Base-by-base conservation (phyloP, 805 yeast genomes). In the Kodamaea hsintzibuensis region DNA sequence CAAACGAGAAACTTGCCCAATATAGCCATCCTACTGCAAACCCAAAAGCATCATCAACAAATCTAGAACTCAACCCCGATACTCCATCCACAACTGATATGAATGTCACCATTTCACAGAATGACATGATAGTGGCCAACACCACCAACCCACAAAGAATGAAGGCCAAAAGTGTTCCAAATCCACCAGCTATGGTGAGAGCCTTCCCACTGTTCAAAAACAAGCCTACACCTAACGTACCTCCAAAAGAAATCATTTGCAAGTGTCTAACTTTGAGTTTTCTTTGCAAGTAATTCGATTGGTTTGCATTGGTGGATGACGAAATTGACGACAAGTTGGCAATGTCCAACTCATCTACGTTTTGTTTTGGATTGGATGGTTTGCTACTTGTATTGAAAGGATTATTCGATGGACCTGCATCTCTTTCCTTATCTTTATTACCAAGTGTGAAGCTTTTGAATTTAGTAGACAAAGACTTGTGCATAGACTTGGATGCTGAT, bases 11-110 rank as follows among this genome's bases (percentile, higher is more conserved):
- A 52, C 89, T 83, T 14, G 86, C 64, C 82, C 90, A 89, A 66
- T 90, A 90, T 30, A 83, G 74, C 74, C 91, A 81, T 1, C 93
- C 92, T 0, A 85, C 73, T 2, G 89, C 82, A 67, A 86, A 86
- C 1, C 91, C 91, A 69, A 86, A 85, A 0, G 91, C 86, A 63
- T 86, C 91, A 58, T 86, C 91, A 1, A 86, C 88, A 70, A 86
- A 87, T 42, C 96, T 69, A 0, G 92, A 82, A 1, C 89, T 82
- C 25, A 89, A 74, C 0, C 91, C 92, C 0, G 90, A 81, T 3
- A 88, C 87, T 6, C 93, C 91, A 43, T 88, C 89, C 17, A 87
- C 86, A n/a, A 86, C 80, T 0, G 95, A 91, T 17, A 88, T 83
- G 54, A 89, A 74, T 0, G 95, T 86, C 3, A 88, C 86, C 87